A percentile compares a stretch with the other conserved stretches of the same genome.
These are phyloP conservation scores for Cyclotella cryptica DNA, from an alignment of 108 stramenopile genomes.

Conservation along the genomic window DNA sequence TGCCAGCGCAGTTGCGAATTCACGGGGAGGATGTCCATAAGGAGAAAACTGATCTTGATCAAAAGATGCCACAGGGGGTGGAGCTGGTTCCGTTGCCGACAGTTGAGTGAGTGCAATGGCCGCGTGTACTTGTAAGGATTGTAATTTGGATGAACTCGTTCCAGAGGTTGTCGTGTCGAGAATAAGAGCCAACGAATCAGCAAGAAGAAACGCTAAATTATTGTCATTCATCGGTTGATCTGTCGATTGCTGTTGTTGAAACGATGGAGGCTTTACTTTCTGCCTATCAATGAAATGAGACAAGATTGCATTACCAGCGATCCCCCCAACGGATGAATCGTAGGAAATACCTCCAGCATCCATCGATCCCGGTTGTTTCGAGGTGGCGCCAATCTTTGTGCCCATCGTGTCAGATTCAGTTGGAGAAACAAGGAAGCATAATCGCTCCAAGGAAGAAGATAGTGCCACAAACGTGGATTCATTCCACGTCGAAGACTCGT, in stretches of 20 bases:
- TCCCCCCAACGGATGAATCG: conserved; percentile 32
- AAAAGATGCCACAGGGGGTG: conserved; percentile 23
- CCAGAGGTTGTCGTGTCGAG: conserved; percentile 3
- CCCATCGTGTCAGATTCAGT: background rate
- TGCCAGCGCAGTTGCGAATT: background rate
- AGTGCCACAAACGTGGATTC: background rate
- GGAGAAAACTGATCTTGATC: conserved; percentile 33
- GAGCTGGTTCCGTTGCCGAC: conserved; percentile 42
- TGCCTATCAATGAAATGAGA: conserved; percentile 3
- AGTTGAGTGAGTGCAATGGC: conserved; percentile 37
- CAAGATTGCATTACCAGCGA: conserved; percentile 34
- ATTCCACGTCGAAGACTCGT: background rate
- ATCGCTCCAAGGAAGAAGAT: conserved; percentile 10
- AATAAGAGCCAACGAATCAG: conserved; percentile 14
- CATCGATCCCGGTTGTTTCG: background rate
- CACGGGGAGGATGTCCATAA: conserved; percentile 11
- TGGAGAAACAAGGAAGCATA: conserved; percentile 23
- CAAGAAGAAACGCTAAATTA: conserved; percentile 28
- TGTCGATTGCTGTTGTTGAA: background rate
- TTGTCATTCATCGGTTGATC: background rate
- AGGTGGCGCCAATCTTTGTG: background rate
- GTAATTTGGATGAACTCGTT: background rate
- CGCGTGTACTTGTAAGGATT: conserved; percentile 27
- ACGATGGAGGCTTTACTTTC: background rate
- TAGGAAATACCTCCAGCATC: conserved; percentile 16